Evolutionary conservation across 2,329 filamentous ascomycete genomes (phyloP), one percentile per base, ranked within the genome.

Genomic region (Chrysoporthe puriensis): DNA sequence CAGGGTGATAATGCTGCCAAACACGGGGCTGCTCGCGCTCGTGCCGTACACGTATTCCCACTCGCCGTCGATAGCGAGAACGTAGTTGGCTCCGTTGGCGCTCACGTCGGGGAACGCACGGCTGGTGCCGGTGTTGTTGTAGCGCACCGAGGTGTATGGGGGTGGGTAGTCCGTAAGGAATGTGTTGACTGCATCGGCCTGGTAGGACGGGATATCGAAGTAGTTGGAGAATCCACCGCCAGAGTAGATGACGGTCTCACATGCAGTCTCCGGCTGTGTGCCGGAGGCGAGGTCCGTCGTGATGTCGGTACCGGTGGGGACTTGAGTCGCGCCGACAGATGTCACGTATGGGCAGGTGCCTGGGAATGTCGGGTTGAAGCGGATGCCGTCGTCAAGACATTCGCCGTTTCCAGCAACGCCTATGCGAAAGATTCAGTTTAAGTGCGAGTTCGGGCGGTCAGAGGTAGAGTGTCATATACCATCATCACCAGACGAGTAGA

Each of bases 331-430:
- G 14, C 83, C 82, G 13, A 84, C 80, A 1, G 78, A 75, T 1
- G 82, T 83, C 4, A 85, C 78, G 73, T 81, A 85, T 0, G 83
- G 82, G 67, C 82, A 85, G 43, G 76, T 3, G 76, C 79, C 43
- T 81, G 83, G 72, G 81, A 84, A 70, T 11, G 56, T 57, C 21
- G 82, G 80, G 26, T 76, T 77, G 74, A 83, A 84, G 26, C 78
- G 76, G 48, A 74, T 77, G 21, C 36, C 77, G 75, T 4, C 78
- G 68, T 62, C 77, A 77, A 57, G 75, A 74, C 58, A 76, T 74
- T 50, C 75, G 72, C 44, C 74, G 73, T 66, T 76, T 73, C 46
- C 76, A 16, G 75, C 78, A 4, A 79, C 76, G n/a, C 78, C 77
- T 44, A 26, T 26, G 26, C 26, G 70, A 72, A 18, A 18, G 14